A percentile compares a stretch with the other conserved stretches of the same genome.
Evolutionary conservation across 371 early-diverging fungal species (phyloP).

Genomic region (Rhizomucor miehei): DNA sequence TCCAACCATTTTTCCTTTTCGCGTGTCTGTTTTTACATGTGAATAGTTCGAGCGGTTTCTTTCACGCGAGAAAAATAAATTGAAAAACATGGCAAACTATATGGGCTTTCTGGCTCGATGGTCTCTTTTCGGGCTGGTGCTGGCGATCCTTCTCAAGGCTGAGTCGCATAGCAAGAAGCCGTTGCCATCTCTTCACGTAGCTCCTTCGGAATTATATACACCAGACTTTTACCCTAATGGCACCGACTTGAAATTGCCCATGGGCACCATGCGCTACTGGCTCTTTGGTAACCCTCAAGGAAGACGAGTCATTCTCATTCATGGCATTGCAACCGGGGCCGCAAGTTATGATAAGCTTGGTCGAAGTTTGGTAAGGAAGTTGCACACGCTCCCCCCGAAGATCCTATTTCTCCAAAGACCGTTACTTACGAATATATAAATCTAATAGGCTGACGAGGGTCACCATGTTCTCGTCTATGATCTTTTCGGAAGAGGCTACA

Average conservation of each 20-base stretch:
- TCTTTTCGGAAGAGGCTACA: constrained; percentile 55
- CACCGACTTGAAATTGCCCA: constrained; percentile 31
- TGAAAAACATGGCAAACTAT: not conserved
- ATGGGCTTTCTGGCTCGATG: too few species aligned
- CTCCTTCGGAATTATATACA: constrained; percentile 25
- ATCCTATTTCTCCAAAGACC: too few species aligned
- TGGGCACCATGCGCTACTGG: constrained; percentile 55
- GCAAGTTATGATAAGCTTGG: constrained; percentile 28
- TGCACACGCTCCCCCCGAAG: too few species aligned
- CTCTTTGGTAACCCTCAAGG: constrained; percentile 50
- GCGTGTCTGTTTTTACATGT: too few species aligned
- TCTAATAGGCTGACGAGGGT: constrained; percentile 38
- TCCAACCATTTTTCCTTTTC: too few species aligned
- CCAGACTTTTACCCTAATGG: constrained; percentile 42
- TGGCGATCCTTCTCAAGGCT: not conserved
- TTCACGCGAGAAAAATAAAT: not conserved
- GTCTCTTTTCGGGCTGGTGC: not conserved
- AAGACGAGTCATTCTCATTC: constrained; percentile 49
- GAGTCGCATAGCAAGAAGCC: constrained; percentile 10
- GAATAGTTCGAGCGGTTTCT: too few species aligned
- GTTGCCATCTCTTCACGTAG: constrained; percentile 28
- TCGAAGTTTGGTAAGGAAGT: constrained; percentile 21
- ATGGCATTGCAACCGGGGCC: constrained; percentile 49
- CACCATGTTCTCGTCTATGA: constrained; percentile 52
- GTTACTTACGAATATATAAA: too few species aligned